phyloP scores from a whole-genome alignment of 305 asterid species.

The Rubia tinctorum region DNA sequence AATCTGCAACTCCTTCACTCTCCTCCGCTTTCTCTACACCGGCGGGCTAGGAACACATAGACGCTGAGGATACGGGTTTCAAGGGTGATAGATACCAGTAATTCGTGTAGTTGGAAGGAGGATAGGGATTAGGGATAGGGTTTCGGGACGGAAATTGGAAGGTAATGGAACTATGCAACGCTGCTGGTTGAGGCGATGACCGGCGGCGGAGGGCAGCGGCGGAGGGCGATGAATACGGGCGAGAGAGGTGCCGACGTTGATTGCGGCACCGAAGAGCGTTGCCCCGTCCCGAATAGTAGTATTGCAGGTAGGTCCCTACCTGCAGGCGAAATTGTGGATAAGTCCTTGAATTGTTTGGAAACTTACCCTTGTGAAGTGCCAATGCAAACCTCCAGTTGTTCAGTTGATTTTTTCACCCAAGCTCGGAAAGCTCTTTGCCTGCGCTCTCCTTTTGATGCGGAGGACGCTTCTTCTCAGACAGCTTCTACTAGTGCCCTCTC shows the following conservation, averaged over 20 bases:
- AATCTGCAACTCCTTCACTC: background rate
- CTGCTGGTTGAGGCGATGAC: constrained; percentile 54
- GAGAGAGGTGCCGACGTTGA: constrained; percentile 42
- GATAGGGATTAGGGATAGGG: constrained; percentile 20
- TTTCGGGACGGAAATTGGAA: constrained; percentile 11
- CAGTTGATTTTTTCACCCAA: constrained; percentile 57
- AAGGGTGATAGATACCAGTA: background rate
- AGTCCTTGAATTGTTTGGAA: constrained; percentile 45
- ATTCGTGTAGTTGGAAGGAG: background rate
- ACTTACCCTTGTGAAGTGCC: constrained; percentile 52
- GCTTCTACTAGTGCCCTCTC: constrained; percentile 26
- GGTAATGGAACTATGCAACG: constrained; percentile 47
- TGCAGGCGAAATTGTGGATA: constrained; percentile 41
- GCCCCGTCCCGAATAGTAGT: constrained; percentile 38
- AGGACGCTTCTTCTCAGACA: constrained; percentile 45
- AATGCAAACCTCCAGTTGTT: constrained; percentile 24
- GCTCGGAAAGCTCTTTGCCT: constrained; percentile 72
- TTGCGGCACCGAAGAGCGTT: constrained; percentile 36
- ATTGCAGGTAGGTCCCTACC: constrained; percentile 11
- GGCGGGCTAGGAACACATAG: constrained; percentile 4
- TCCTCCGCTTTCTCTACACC: constrained; percentile 3
- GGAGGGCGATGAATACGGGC: constrained; percentile 54
- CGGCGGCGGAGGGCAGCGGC: constrained; percentile 55
- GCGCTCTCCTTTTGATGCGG: constrained; percentile 73
- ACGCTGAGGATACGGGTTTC: background rate